These are phyloP conservation scores for Aspergillus conjunctus DNA, from an alignment of 495 filamentous ascomycete genomes.

Conservation along the genomic window DNA sequence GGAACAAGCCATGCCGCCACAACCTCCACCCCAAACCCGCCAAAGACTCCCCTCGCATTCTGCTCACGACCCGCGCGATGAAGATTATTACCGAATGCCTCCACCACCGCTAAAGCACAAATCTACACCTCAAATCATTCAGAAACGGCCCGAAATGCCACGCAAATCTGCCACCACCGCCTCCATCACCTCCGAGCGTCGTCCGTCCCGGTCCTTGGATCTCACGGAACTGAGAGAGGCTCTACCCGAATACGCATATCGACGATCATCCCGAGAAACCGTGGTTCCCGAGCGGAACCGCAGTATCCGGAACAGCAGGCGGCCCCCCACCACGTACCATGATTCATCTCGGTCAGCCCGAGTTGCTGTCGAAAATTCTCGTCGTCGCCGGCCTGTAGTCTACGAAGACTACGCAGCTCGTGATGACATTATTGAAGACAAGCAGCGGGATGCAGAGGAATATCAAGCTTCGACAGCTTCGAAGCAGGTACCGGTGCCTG, in stretches of 20 bases:
- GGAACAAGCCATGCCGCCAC: conserved; percentile 26
- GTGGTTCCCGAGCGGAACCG: conserved; percentile 39
- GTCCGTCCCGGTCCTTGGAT: conserved; percentile 38
- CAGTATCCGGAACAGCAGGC: conserved; percentile 34
- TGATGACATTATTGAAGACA: conserved; percentile 33
- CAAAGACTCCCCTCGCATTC: conserved; percentile 28
- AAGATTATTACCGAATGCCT: conserved; percentile 50
- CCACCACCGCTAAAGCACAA: conserved; percentile 42
- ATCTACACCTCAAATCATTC: conserved; percentile 39
- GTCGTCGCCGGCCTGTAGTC: conserved; percentile 35
- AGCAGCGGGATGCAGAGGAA: conserved; percentile 39
- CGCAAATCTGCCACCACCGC: conserved; percentile 34
- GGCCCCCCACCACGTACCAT: conserved; percentile 36
- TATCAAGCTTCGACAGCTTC: conserved; percentile 43
- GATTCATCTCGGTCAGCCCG: conserved; percentile 34
- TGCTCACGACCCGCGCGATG: conserved; percentile 33
- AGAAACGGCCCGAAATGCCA: conserved; percentile 36
- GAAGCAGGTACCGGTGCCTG: conserved; percentile 25
- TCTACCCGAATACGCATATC: conserved; percentile 36
- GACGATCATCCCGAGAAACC: conserved; percentile 34
- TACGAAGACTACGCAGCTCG: conserved; percentile 36
- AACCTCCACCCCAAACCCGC: conserved; percentile 28
- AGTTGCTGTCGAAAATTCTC: conserved; percentile 38
- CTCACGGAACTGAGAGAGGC: conserved; percentile 36
- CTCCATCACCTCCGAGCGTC: conserved; percentile 35